Evolutionary conservation across 768 basidiomycete genomes (phyloP), one percentile per base, ranked within the genome.

Genomic region (Leccinum rimulosum): DNA sequence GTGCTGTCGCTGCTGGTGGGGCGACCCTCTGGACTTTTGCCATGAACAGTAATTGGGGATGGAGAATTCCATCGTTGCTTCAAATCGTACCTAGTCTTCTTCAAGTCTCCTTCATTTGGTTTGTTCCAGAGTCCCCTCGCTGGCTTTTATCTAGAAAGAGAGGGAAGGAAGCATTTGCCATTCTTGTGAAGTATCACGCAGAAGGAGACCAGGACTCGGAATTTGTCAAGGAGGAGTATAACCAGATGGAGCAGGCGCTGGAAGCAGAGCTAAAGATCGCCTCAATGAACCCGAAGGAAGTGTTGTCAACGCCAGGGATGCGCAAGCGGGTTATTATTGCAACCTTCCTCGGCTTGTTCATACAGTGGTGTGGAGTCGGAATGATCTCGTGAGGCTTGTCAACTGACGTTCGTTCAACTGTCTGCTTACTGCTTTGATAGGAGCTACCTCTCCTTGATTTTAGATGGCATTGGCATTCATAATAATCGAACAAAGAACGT

Each of bases 51-150:
- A 78, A 83, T 64, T 85, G 84, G 84, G 83, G 80, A 6, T 88
- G 87, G 86, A 78, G 86, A 22, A 84, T 87, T 25, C 86, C 85
- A 0, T 59, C 59, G 1, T 82, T 84, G 17, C 76, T 87, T 14
- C 87, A 88, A 67, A 64, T 80, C 25, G 65, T 78, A 1, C 86
- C 86, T 2, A 80, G 79, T 60, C 30, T 76, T 8, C 67, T 86
- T 22, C 86, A 87, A 61, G 68, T 86, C 35, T 58, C 62, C n/a
- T 83, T 87, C 70, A 75, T 85, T 56, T 78, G 68, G 65, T 82
- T 82, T 64, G 73, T 87, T 17, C 84, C 85, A 8, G 86, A 87
- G 66, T 85, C 84, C 2, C 86, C 85, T 15, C 79, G 83, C 47
- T 87, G 85, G 84, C 75, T 87, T 3, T 74, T 87, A 35, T 80